These are phyloP conservation scores for Cladobotryum mycophilum DNA, from an alignment of 2,329 filamentous ascomycete genomes.

Conservation along the genomic window DNA sequence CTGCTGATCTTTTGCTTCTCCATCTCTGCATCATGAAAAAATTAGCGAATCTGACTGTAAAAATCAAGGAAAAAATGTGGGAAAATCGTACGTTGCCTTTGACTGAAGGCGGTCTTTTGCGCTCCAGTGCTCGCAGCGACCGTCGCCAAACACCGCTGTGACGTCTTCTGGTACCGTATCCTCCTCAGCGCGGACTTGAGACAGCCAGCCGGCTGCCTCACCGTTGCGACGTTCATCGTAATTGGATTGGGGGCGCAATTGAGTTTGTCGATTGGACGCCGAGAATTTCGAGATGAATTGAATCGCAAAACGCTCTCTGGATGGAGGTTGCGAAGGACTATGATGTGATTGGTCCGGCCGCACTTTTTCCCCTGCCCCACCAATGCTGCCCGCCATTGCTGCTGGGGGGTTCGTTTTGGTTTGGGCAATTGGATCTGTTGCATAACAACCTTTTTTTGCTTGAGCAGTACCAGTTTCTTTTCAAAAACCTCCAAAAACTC, in stretches of 20 bases:
- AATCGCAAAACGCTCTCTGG: slow-evolving; percentile 14
- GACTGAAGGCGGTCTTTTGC: slow-evolving; percentile 22
- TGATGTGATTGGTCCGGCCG: slow-evolving; percentile 32
- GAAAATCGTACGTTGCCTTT: slow-evolving; percentile 29
- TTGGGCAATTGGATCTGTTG: not conserved
- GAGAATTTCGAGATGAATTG: slow-evolving; percentile 1
- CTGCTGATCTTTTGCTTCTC: slow-evolving; percentile 30
- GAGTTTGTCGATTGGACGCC: slow-evolving; percentile 13
- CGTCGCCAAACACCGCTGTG: slow-evolving; percentile 44
- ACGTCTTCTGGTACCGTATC: slow-evolving; percentile 42
- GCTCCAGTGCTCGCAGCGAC: slow-evolving; percentile 19
- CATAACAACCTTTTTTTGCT: slow-evolving; percentile 15
- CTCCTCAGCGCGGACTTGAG: slow-evolving; percentile 60
- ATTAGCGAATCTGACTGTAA: slow-evolving; percentile 4
- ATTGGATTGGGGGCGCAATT: slow-evolving; percentile 7
- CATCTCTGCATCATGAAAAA: slow-evolving; percentile 20
- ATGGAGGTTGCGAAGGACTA: slow-evolving; percentile 15
- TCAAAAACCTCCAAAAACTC: not conserved
- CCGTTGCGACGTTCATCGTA: slow-evolving; percentile 54
- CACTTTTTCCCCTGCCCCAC: slow-evolving; percentile 26
- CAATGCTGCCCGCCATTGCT: not conserved
- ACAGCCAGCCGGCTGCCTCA: slow-evolving; percentile 63
- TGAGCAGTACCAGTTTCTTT: slow-evolving; percentile 1
- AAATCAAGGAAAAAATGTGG: not conserved
- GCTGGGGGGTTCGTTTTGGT: too few relatives aligned